Evolutionary conservation across 2,329 filamentous ascomycete genomes (phyloP).

Genomic region (Graphium sp.): DNA sequence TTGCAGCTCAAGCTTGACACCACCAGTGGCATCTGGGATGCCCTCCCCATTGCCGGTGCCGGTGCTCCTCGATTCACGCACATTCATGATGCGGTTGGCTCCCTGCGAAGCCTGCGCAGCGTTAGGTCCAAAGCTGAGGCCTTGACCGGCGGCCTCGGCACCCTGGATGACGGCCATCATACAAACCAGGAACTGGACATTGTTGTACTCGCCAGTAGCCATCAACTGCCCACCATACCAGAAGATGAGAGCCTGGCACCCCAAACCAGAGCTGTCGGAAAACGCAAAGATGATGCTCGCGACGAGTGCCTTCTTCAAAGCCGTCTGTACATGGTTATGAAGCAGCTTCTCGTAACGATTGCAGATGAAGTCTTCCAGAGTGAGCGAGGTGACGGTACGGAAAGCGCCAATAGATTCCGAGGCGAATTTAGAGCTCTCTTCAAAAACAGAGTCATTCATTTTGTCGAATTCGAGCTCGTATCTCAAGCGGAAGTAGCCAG

Average conservation of each 20-base stretch:
- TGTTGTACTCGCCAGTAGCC: slow-evolving; percentile 26
- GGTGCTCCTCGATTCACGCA: slow-evolving; percentile 23
- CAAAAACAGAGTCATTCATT: slow-evolving; percentile 51
- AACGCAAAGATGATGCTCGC: slow-evolving; percentile 51
- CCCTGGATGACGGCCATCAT: slow-evolving; percentile 54
- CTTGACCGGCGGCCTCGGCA: slow-evolving; percentile 48
- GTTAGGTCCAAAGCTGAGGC: slow-evolving; percentile 50
- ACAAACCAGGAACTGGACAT: slow-evolving; percentile 32
- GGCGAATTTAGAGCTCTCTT: slow-evolving; percentile 57
- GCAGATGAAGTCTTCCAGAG: slow-evolving; percentile 50
- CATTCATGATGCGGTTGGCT: slow-evolving; percentile 39
- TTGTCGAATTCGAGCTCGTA: slow-evolving; percentile 52
- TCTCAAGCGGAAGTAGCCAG: slow-evolving; percentile 32
- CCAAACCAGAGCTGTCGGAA: slow-evolving; percentile 49
- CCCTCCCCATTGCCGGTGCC: slow-evolving; percentile 14
- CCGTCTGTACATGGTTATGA: slow-evolving; percentile 35
- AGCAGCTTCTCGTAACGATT: slow-evolving; percentile 44
- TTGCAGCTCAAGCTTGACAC: slow-evolving; percentile 37
- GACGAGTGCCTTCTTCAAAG: slow-evolving; percentile 43
- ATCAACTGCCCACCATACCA: slow-evolving; percentile 51
- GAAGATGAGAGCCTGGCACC: slow-evolving; percentile 45
- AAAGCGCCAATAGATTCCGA: slow-evolving; percentile 60
- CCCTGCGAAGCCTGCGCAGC: slow-evolving; percentile 40
- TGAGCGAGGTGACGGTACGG: slow-evolving; percentile 53
- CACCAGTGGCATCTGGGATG: slow-evolving; percentile 27